Evolutionary conservation across 2,329 filamentous ascomycete genomes (phyloP), one percentile per base, ranked within the genome.

Genomic region (Talaromyces sp.): DNA sequence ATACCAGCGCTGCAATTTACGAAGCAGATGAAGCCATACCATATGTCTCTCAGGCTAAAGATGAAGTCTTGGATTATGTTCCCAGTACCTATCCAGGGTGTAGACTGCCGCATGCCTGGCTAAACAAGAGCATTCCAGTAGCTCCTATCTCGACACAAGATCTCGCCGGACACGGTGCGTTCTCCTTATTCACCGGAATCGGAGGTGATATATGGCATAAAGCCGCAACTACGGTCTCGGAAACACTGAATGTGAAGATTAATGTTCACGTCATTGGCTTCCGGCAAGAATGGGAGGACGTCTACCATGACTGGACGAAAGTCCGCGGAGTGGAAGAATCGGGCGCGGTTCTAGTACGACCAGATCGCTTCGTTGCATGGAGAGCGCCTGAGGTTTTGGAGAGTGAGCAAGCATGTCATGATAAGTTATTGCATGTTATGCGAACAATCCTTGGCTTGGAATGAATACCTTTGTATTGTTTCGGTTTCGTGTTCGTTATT

Each of bases 51-150:
- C 2, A 62, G 62, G 14, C 62, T 59, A 26, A 66, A 68, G 78
- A 84, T 62, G 68, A 73, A 0, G 74, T 81, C 5, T 66, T 79
- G 13, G 67, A 79, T 43, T 74, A 82, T 63, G 70, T 75, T 35
- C 74, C 77, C 41, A 80, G 71, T 55, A 87, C 86, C 2, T 85
- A 81, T 65, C 86, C 86, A 0, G 86, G 86, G 8, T 76, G 77
- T 31, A 76, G 85, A 2, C 71, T 88, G 24, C 86, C 86, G 5
- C 86, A 89, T 69, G 85, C 78, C 0, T 88, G 86, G 86, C 72
- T 88, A 17, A 83, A 85, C 70, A 77, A 76, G 21, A 66, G 74
- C 7, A 65, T 76, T 11, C 80, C 84, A 0, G 71, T 72, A 10
- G 67, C 77, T 57, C 72, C 73, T 14, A 71, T 83, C 19, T 86